Evolutionary conservation across 768 basidiomycete genomes (phyloP), one percentile per base, ranked within the genome.

Genomic region (Suillus variegatus): DNA sequence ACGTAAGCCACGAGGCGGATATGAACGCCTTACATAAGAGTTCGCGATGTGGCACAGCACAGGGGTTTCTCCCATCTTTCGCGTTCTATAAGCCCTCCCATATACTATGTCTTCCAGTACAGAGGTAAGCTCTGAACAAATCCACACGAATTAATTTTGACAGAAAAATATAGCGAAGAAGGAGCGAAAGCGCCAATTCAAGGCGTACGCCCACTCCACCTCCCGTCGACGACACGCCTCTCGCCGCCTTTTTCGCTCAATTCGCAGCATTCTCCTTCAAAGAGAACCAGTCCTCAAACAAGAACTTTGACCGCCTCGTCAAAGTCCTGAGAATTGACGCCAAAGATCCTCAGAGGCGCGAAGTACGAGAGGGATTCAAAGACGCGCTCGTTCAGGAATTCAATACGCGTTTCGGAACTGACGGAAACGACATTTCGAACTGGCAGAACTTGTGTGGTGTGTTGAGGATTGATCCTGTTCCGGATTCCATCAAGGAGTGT

Each of bases 371-470:
- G 20, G 49, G 61, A 3, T 62, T 62, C 32, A 62, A 60, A 40
- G 61, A 56, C 41, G 65, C 65, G 14, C 65, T 66, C 40, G 49
- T 65, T 14, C 32, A 67, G 51, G 38, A 66, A 18, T 66, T 66
- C 65, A 66, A 66, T 1, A n/a, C 43, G 13, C 66, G 18, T 40
- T 66, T 61, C 25, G 65, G 65, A 12, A 66, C 65, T n/a, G 65
- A 66, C 35, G 65, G 38, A 22, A 56, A 66, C 44, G 65, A 66
- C 36, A 3, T 67, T 47, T 28, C 51, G 2, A 25, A 40, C 40
- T 66, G 65, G 65, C 43, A 67, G 65, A 66, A 36, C 12, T 20
- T 66, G 22, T 66, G 65, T 4, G 0, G 10, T 7, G 54, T 66
- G 16, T 4, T 66, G 20, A 25, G 36, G 8, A 66, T 66, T 3